Evolutionary conservation across 352 stramenopile genomes (phyloP), one percentile per base, ranked within the genome.

Genomic region (Pythium plurisporium): DNA sequence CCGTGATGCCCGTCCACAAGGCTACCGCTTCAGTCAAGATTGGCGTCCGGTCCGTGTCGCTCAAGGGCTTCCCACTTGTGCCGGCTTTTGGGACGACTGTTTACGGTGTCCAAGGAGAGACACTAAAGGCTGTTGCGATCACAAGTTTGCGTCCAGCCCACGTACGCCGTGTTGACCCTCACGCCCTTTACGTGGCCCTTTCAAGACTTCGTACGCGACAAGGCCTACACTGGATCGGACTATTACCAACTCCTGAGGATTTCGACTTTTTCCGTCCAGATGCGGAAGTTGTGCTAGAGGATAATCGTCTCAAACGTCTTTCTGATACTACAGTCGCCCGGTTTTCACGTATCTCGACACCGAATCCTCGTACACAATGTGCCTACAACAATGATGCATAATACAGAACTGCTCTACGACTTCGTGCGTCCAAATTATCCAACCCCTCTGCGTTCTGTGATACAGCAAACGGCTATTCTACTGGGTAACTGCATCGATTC

Each of bases 41-140:
- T 40, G 50, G 0, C 0, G 40, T 2, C 38, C 30, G 96, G n/a
- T 25, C 19, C 11, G 22, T 70, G 10, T 50, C 40, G 0, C 63
- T 67, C 30, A 63, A 58, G 30, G 63, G 56, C 5, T 70, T 58
- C 30, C 63, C 51, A 9, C 25, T 70, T 25, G 63, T 56, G 5
- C 56, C 56, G 2, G 63, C 63, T 2, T 70, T 70, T 20, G 52
- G 63, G 1, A 64, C 30, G 0, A 70, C 63, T 1, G 63, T 66
- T 1, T 56, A 70, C 27, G 56, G 62, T 3, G 52, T 70, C 7
- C 62, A 70, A 27, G 51, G 62, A 8, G 41, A 59, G 3, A 70
- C 56, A n/a, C 30, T 49, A 8, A 31, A 56, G 20, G 20, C 46
- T 2, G 45, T 63, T n/a, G 53, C 31, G 1, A 14, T 70, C 14